phyloP scores from a whole-genome alignment of 2,329 filamentous ascomycete species.

The Thyridium curvatum region DNA sequence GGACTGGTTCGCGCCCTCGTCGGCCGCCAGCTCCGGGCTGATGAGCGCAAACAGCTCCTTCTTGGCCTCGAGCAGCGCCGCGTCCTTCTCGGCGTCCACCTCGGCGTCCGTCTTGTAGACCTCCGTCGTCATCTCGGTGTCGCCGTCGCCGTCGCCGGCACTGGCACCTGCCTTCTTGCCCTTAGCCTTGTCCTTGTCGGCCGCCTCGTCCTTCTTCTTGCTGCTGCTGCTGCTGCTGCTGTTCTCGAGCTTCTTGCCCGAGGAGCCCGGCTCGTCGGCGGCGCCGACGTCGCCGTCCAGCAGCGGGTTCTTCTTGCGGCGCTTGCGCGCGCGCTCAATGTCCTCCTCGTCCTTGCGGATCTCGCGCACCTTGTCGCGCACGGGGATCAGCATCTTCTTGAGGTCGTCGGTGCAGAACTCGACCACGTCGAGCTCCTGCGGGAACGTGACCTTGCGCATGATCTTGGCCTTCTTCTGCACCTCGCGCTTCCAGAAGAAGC shows the following conservation, averaged over 20 bases:
- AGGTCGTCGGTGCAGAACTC: conserved; percentile 95
- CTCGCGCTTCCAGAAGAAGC: conserved; percentile 96
- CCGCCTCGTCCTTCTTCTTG: conserved; percentile 40
- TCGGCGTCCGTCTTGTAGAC: conserved; percentile 91
- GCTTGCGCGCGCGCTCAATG: conserved; percentile 83
- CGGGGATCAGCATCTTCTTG: conserved; percentile 73
- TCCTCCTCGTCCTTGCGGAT: conserved; percentile 94
- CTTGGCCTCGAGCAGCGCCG: conserved; percentile 71
- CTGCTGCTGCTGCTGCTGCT: conserved; percentile 22
- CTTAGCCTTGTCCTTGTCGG: conserved; percentile 29
- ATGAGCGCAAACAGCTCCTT: conserved; percentile 80
- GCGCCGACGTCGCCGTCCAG: conserved; percentile 27
- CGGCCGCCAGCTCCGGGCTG: conserved; percentile 64
- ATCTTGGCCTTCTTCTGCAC: conserved; percentile 99
- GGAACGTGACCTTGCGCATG: conserved; percentile 97
- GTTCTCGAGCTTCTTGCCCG: conserved; percentile 36
- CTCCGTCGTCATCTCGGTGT: conserved; percentile 65
- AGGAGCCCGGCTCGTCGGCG: conserved; percentile 19
- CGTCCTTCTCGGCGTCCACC: conserved; percentile 77
- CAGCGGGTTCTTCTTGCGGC: conserved; percentile 62
- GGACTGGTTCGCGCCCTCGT: conserved; percentile 84
- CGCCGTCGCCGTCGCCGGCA: conserved; percentile 50
- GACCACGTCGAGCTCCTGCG: conserved; percentile 83
- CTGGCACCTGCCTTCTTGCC: conserved; percentile 24
- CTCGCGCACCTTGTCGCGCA: conserved; percentile 95